Evolutionary conservation across 306 rosid genomes (phyloP), one percentile per base, ranked within the genome.

Genomic region (Pyrus pyrifolia): DNA sequence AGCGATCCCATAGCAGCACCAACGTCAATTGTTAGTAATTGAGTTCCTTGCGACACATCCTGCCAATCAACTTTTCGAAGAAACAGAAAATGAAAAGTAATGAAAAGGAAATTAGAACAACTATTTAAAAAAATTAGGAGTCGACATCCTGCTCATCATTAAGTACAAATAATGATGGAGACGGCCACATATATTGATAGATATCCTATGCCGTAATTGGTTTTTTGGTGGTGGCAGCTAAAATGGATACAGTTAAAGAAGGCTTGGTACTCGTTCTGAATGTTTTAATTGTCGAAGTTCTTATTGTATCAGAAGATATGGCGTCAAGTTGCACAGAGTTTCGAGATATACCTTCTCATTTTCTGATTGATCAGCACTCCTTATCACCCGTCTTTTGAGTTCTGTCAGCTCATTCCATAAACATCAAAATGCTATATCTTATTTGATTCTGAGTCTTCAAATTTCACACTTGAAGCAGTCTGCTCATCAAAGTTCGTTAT

Each of bases 21-120:
- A 80, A 88, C 87, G 22, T 92, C 99, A 72, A 92, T 82, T 75
- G 97, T 97, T 21, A 92, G 85, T 72, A 95, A 91, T 72, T 92
- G 99, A 67, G 97, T 95, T 82, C 99, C 99, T 86, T 95, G 99
- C 97, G 90, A 92, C 62, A 95, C 97, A 89, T 90, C 96, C 99
- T 95, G 90, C 81, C 61, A 74, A 19, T 27, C 72, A 80, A 59
- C n/a, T 30, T 30, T 63, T 0, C 7, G 42, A 63, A 30, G 68
- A 63, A 27, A 63, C 19, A 6, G 14, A 63, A 62, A 14, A 6
- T 13, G 40, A 35, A 23, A 14, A 30, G 30, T 30, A 63, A 63
- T 30, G n/a, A 8, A 30, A 17, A 17, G 68, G 13, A 63, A 30
- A 63, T 63, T 30, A 25, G 19, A 52, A 51, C n/a, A 4, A 52